These are phyloP conservation scores for Ceratocystis huliohia DNA, from an alignment of 2,329 filamentous ascomycete species.

Conservation along the genomic window DNA sequence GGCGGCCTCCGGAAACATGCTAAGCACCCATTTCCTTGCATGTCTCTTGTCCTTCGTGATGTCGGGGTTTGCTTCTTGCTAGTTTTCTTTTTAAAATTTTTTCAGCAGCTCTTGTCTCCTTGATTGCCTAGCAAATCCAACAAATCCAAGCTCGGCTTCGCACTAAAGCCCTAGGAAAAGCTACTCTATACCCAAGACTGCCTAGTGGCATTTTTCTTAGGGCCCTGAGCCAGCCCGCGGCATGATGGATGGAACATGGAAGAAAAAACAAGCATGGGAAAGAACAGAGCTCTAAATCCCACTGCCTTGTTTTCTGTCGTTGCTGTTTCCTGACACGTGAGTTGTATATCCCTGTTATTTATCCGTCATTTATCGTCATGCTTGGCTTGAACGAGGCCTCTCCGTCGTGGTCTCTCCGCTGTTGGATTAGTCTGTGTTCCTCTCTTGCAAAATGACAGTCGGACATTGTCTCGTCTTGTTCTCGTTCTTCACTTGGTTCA, in stretches of 20 bases:
- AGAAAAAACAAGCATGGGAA: background rate
- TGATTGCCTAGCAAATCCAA: background rate
- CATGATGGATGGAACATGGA: background rate
- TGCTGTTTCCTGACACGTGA: background rate
- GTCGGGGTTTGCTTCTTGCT: background rate
- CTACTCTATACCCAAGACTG: constrained; percentile 1
- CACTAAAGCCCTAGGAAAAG: background rate
- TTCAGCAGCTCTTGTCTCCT: constrained; percentile 2
- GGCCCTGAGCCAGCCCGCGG: background rate
- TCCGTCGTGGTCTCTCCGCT: too few relatives aligned
- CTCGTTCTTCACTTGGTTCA: background rate
- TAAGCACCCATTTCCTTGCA: background rate
- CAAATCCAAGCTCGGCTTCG: background rate
- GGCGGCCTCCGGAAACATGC: background rate
- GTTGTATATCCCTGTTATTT: too few relatives aligned
- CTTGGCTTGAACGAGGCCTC: too few relatives aligned
- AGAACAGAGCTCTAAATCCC: background rate
- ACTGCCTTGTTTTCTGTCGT: background rate
- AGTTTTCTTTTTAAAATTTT: background rate
- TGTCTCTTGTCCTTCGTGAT: background rate
- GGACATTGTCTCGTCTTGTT: background rate
- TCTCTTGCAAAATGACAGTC: background rate
- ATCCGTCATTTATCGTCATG: too few relatives aligned
- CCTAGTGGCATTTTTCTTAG: background rate
- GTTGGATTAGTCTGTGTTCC: too few relatives aligned